Percentiles rank a stretch among this genome's conserved stretches.
phyloP scores from a whole-genome alignment of 1,284 basidiomycete species.

The Mrakiaceae sp. region DNA sequence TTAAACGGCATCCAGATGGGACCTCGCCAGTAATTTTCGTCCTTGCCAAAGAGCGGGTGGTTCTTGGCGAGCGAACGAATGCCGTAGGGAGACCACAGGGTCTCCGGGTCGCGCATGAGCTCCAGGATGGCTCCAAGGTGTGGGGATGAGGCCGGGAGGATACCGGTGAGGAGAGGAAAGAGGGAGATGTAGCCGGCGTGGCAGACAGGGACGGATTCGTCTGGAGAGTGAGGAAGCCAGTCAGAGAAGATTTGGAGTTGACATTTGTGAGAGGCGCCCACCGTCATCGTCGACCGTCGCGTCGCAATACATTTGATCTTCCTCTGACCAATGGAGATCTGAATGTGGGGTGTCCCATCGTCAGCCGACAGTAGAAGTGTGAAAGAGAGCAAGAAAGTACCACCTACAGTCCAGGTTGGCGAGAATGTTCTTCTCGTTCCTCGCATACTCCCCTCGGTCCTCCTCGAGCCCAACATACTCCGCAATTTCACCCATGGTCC shows the following conservation, averaged over 20 bases:
- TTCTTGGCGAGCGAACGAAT: slow-evolving; percentile 71
- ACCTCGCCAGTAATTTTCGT: slow-evolving; percentile 93
- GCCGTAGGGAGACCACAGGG: slow-evolving; percentile 84
- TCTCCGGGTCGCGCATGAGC: slow-evolving; percentile 61
- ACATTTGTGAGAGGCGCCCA: slow-evolving; percentile 27
- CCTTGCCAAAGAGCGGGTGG: slow-evolving; percentile 77
- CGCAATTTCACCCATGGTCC: slow-evolving; percentile 77
- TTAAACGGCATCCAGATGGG: slow-evolving; percentile 97
- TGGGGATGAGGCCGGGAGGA: slow-evolving; percentile 62
- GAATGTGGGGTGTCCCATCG: neutral
- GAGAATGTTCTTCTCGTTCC: slow-evolving; percentile 66
- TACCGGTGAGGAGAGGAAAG: slow-evolving; percentile 76
- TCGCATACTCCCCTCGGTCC: slow-evolving; percentile 60
- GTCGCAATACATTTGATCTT: slow-evolving; percentile 85
- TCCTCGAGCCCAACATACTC: slow-evolving; percentile 60
- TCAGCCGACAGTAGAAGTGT: too few relatives aligned
- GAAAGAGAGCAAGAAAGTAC: neutral
- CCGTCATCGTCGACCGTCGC: slow-evolving; percentile 71
- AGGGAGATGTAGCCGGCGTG: slow-evolving; percentile 85
- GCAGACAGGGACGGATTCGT: slow-evolving; percentile 81
- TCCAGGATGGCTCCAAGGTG: slow-evolving; percentile 69
- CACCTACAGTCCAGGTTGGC: slow-evolving; percentile 70
- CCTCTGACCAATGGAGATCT: slow-evolving; percentile 90
- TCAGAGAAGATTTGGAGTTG: neutral
- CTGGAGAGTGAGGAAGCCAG: slow-evolving; percentile 35